A percentile compares a stretch with the other conserved stretches of the same genome.
phyloP scores from a whole-genome alignment of 2,329 filamentous ascomycete species.

The Xylariaceae sp. region DNA sequence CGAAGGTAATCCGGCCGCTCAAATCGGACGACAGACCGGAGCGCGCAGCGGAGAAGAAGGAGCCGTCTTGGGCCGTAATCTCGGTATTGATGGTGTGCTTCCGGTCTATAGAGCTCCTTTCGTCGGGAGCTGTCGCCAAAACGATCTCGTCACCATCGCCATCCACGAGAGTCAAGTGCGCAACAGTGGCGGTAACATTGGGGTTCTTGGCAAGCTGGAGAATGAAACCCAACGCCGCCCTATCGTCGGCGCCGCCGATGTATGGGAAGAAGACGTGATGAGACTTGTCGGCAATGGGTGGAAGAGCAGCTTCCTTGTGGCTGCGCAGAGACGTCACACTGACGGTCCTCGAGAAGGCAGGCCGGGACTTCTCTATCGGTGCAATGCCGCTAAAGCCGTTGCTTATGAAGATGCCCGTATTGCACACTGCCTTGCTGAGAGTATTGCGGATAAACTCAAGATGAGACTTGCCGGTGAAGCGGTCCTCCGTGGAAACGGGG shows the following conservation, averaged over 20 bases:
- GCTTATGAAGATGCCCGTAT: conserved; percentile 75
- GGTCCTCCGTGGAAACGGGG: conserved; percentile 46
- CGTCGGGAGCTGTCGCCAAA: too few relatives aligned
- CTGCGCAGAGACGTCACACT: conserved; percentile 57
- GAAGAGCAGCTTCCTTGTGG: conserved; percentile 49
- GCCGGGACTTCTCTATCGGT: conserved; percentile 28
- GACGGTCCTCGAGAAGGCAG: conserved; percentile 40
- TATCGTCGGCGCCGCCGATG: conserved; percentile 78
- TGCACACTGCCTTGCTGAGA: conserved; percentile 58
- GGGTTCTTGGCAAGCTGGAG: conserved; percentile 78
- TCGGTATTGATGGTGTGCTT: conserved; percentile 28
- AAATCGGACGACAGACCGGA: conserved; percentile 32
- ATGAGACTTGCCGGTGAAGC: conserved; percentile 60
- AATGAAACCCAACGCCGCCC: conserved; percentile 70
- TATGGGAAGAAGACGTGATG: conserved; percentile 87
- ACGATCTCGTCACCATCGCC: conserved; percentile 26
- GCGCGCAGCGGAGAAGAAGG: conserved; percentile 32
- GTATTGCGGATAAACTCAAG: conserved; percentile 66
- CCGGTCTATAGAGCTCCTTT: conserved; percentile 12
- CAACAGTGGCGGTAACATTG: conserved; percentile 71
- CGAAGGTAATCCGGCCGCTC: conserved; percentile 41
- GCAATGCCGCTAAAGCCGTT: conserved; percentile 43
- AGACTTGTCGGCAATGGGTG: conserved; percentile 59
- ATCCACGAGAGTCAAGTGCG: conserved; percentile 46
- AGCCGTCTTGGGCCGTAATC: conserved; percentile 31